A percentile compares a stretch with the other conserved stretches of the same genome.
These are phyloP conservation scores for Coniella lustricola DNA, from an alignment of 2,329 filamentous ascomycete species.

Conservation along the genomic window DNA sequence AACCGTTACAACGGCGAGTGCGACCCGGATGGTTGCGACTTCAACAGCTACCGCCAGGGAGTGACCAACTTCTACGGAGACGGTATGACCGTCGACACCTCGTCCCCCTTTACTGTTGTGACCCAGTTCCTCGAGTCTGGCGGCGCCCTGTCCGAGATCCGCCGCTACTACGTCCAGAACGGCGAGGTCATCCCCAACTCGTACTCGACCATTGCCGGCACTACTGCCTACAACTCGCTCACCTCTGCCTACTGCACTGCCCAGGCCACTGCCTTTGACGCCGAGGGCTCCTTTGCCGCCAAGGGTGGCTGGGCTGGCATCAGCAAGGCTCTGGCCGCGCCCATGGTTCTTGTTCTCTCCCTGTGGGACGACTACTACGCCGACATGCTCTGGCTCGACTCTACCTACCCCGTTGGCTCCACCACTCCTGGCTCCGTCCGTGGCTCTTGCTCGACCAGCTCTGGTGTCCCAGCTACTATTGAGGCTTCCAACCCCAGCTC, in stretches of 20 bases:
- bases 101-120: slow-evolving; percentile 54
- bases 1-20: slow-evolving; percentile 56
- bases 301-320: slow-evolving; percentile 54
- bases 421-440: slow-evolving; percentile 42
- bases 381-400: slow-evolving; percentile 72
- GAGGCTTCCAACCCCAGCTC: slow-evolving; percentile 39
- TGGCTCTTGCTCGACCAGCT: slow-evolving; percentile 45
- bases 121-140: slow-evolving; percentile 52
- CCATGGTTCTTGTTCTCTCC: slow-evolving; percentile 44
- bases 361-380: slow-evolving; percentile 59
- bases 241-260: slow-evolving; percentile 50
- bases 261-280: slow-evolving; percentile 52
- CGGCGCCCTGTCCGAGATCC: slow-evolving; percentile 53
- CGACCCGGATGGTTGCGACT: slow-evolving; percentile 65
- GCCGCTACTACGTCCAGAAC: slow-evolving; percentile 59
- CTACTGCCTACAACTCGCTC: slow-evolving; percentile 38
- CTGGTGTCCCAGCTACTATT: slow-evolving; percentile 44
- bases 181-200: slow-evolving; percentile 52
- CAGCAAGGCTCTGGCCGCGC: slow-evolving; percentile 34
- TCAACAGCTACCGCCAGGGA: slow-evolving; percentile 62
- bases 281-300: slow-evolving; percentile 43
- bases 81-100: slow-evolving; percentile 52
- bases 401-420: slow-evolving; percentile 48
- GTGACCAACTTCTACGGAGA: slow-evolving; percentile 55
- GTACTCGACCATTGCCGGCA: slow-evolving; percentile 31